These are phyloP conservation scores for Avena sativa DNA, from an alignment of 176 grass and related monocot genomes.

Conservation along the genomic window DNA sequence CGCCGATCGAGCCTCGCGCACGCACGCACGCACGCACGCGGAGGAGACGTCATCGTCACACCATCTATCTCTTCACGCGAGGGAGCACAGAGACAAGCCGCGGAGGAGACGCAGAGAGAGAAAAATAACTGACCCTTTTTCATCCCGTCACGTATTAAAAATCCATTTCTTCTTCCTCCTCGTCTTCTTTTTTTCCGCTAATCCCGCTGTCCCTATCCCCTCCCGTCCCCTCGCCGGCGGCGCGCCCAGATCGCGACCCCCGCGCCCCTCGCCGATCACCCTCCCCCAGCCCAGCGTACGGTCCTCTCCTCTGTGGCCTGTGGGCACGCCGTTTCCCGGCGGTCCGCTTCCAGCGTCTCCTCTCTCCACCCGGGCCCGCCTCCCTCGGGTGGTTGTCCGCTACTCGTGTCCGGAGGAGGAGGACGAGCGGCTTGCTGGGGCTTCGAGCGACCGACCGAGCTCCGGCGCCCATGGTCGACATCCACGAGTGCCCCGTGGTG, in stretches of 20 bases:
- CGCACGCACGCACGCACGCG: constrained; percentile 16
- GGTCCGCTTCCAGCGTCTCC: neutral
- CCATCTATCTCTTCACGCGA: constrained; percentile 5
- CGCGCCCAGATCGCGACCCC: constrained; percentile 44
- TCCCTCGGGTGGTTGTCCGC: neutral
- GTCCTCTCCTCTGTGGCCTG: neutral
- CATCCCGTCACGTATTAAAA: constrained; percentile 10
- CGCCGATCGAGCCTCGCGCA: constrained; percentile 24
- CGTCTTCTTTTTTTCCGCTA: constrained; percentile 1
- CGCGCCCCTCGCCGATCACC: constrained; percentile 31
- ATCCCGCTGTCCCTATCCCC: constrained; percentile 32
- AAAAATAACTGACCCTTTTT: constrained; percentile 32
- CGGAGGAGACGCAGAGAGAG: neutral
- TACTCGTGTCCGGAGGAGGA: neutral
- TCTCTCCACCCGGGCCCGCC: neutral
- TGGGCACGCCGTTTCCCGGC: constrained; percentile 15
- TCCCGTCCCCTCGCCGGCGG: constrained; percentile 34
- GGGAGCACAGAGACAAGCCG: neutral
- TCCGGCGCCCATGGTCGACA: constrained; percentile 69
- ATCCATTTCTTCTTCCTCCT: constrained; percentile 5
- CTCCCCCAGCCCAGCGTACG: neutral
- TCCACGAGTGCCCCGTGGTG: constrained; percentile 53
- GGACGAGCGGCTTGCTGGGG: neutral
- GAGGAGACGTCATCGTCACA: neutral
- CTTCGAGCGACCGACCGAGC: neutral